Conservation (phyloP, 169 alveolate species). For the Plasmodium ovale region DNA sequence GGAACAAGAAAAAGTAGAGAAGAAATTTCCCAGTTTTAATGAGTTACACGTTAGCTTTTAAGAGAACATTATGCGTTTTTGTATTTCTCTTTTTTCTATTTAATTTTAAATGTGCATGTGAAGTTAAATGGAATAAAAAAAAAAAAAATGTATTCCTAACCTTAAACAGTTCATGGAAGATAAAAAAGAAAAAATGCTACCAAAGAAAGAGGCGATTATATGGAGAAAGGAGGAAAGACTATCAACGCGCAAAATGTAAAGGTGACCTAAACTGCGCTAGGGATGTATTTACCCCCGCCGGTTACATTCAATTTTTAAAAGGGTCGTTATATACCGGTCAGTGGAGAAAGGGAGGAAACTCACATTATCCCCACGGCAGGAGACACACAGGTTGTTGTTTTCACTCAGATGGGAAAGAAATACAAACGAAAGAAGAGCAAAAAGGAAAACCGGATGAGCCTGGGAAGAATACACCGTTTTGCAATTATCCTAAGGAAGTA, state of each 20-base stretch:
- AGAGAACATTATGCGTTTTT: slow-evolving; percentile 11
- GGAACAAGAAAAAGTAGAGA: neutral
- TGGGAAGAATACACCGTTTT: too few relatives aligned
- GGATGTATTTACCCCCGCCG: too few relatives aligned
- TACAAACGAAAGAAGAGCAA: too few relatives aligned
- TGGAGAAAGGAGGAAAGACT: neutral
- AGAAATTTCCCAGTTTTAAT: slow-evolving; percentile 12
- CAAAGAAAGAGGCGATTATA: neutral
- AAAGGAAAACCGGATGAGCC: too few relatives aligned
- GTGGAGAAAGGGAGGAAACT: too few relatives aligned
- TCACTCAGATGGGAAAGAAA: too few relatives aligned
- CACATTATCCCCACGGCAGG: too few relatives aligned
- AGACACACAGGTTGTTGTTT: too few relatives aligned
- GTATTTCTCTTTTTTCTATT: slow-evolving; percentile 7
- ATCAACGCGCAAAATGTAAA: neutral
- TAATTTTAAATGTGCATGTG: slow-evolving; percentile 16
- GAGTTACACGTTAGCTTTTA: slow-evolving; percentile 3
- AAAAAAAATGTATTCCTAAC: slow-evolving; percentile 15
- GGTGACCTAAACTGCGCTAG: too few relatives aligned
- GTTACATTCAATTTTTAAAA: too few relatives aligned
- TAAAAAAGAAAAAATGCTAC: neutral
- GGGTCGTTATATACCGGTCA: too few relatives aligned
- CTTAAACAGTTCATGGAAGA: neutral
- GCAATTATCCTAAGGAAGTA: too few relatives aligned
- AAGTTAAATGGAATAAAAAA: neutral